phyloP scores from a whole-genome alignment of 345 rosid species.

The Eutrema heterophyllum region DNA sequence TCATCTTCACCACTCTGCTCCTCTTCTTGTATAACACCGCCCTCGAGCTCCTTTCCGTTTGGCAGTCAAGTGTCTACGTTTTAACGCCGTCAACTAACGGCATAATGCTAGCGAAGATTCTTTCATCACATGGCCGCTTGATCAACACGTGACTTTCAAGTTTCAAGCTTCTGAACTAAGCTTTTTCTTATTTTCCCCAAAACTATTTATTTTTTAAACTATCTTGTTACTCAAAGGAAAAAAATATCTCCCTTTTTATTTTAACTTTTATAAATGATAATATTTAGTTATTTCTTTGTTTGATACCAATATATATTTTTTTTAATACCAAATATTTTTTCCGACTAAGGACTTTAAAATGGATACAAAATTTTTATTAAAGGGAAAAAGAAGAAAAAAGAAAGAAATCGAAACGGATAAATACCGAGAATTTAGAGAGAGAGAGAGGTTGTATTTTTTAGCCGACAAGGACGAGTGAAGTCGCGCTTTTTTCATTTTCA shows the following conservation, averaged over 20 bases:
- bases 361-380: neutral
- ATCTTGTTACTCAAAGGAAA: neutral
- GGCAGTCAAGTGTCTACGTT: neutral
- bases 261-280: neutral
- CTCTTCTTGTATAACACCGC: neutral
- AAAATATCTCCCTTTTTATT: neutral
- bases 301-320: too few relatives aligned
- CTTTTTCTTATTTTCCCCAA: neutral
- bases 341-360: too few relatives aligned
- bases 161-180: constrained; percentile 15
- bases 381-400: neutral
- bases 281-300: too few relatives aligned
- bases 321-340: too few relatives aligned
- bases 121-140: constrained; percentile 22
- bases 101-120: constrained; percentile 21
- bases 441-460: neutral
- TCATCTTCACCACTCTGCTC: neutral
- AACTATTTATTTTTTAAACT: neutral
- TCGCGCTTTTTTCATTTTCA: neutral
- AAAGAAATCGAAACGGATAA: neutral
- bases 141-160: constrained; percentile 21
- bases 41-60: constrained; percentile 4
- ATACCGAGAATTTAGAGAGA: neutral
- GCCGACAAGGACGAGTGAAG: constrained; percentile 26
- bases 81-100: constrained; percentile 25